A percentile compares a stretch with the other conserved stretches of the same genome.
Evolutionary conservation across 1,284 basidiomycete genomes (phyloP).

Genomic region (Ceratobasidium sp.): DNA sequence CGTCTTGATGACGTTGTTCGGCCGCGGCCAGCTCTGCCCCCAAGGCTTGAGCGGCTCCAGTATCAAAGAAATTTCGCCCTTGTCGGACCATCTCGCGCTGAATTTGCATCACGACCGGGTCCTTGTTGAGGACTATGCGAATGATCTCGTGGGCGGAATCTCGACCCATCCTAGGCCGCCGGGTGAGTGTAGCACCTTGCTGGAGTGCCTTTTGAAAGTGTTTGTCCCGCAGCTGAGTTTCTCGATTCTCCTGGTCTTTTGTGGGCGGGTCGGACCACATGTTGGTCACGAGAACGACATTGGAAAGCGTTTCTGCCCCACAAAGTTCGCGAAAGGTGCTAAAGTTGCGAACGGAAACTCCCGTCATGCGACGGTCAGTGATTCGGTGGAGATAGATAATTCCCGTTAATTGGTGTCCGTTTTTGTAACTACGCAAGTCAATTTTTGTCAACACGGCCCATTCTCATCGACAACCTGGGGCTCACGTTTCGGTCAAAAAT

Average conservation of each 20-base stretch:
- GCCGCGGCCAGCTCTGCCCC: background rate
- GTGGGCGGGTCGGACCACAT: constrained; percentile 45
- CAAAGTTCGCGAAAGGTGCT: constrained; percentile 39
- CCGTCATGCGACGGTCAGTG: constrained; percentile 37
- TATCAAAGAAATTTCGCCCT: background rate
- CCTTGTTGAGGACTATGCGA: constrained; percentile 13
- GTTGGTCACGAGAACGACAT: constrained; percentile 46
- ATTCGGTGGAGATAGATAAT: constrained; percentile 42
- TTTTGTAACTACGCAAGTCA: background rate
- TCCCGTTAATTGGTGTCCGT: constrained; percentile 8
- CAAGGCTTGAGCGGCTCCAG: constrained; percentile 2
- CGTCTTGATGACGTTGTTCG: constrained; percentile 1
- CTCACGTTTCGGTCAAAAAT: constrained; percentile 6
- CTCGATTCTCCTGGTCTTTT: background rate
- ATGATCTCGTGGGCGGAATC: constrained; percentile 19
- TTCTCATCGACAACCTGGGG: background rate
- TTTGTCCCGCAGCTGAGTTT: constrained; percentile 1
- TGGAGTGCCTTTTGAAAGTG: constrained; percentile 3
- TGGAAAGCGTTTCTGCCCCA: constrained; percentile 36
- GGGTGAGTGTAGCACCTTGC: background rate
- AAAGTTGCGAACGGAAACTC: constrained; percentile 22
- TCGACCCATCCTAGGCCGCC: background rate
- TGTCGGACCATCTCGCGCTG: constrained; percentile 19
- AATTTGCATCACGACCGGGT: background rate
- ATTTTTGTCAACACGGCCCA: background rate